Evolutionary conservation across 768 basidiomycete species (phyloP).

Genomic region (Rhizopogon sp.): DNA sequence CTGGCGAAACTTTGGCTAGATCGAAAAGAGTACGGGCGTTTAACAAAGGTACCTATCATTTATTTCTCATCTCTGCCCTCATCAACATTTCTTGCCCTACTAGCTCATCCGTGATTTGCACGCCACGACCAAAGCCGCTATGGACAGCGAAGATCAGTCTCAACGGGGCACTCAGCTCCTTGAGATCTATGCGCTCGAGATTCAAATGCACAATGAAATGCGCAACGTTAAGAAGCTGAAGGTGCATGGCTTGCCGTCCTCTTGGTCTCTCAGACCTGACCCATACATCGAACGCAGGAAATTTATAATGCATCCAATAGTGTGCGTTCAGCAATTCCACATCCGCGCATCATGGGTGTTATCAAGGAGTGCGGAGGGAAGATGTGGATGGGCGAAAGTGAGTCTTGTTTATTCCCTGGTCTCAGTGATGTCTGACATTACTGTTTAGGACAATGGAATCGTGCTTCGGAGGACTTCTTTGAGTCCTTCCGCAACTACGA

Average conservation of each 20-base stretch:
- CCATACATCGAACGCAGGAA: conserved; percentile 48
- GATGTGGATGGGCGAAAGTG: conserved; percentile 99
- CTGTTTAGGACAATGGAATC: conserved; percentile 85
- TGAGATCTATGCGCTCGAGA: conserved; percentile 97
- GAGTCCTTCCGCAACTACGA: conserved; percentile 99
- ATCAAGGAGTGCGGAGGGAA: conserved; percentile 99
- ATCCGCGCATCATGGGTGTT: conserved; percentile 97
- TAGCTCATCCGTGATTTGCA: conserved; percentile 80
- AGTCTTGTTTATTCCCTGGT: conserved; percentile 16
- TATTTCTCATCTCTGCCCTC: background rate
- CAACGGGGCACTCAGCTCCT: conserved; percentile 92
- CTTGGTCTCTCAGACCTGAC: background rate
- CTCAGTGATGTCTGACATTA: background rate
- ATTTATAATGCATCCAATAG: conserved; percentile 94
- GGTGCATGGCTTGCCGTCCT: conserved; percentile 34
- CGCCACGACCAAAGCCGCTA: conserved; percentile 50
- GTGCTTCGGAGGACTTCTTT: conserved; percentile 97
- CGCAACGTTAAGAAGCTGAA: conserved; percentile 95
- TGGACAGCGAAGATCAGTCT: conserved; percentile 77
- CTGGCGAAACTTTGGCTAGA: conserved; percentile 97
- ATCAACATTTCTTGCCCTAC: background rate
- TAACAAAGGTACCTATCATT: conserved; percentile 59
- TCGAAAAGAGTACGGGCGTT: conserved; percentile 80
- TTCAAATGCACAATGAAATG: conserved; percentile 98
- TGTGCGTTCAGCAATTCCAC: conserved; percentile 94